These are phyloP conservation scores for Septoria linicola DNA, from an alignment of 2,329 filamentous ascomycete genomes.

Conservation along the genomic window DNA sequence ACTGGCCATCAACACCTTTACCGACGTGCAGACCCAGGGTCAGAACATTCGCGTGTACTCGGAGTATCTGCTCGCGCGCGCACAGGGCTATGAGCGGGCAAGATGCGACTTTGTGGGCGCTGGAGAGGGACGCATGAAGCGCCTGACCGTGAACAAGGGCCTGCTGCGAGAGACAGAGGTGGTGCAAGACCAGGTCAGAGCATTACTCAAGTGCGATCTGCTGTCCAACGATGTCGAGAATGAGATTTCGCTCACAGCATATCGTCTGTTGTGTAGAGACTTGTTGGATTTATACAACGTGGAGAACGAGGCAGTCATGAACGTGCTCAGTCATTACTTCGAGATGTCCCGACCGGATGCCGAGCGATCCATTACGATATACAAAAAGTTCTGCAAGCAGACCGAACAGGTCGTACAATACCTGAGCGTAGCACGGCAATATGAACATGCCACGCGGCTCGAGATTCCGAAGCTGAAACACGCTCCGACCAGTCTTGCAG, in stretches of 20 bases:
- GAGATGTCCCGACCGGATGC: conserved; percentile 96
- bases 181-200: conserved; percentile 83
- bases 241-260: conserved; percentile 93
- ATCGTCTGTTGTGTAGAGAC: conserved; percentile 86
- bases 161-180: conserved; percentile 86
- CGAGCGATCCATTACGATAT: conserved; percentile 85
- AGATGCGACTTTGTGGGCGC: conserved; percentile 86
- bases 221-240: conserved; percentile 88
- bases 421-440: conserved; percentile 79
- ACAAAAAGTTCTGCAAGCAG: conserved; percentile 86
- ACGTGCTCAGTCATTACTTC: conserved; percentile 94
- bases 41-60: conserved; percentile 91
- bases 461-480: conserved; percentile 98
- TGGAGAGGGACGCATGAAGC: conserved; percentile 79
- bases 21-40: conserved; percentile 92
- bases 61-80: conserved; percentile 79
- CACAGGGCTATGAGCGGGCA: conserved; percentile 77
- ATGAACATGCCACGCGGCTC: conserved; percentile 86
- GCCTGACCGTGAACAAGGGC: conserved; percentile 85
- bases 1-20: conserved; percentile 85
- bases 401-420: conserved; percentile 93
- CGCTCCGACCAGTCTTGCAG: conserved; percentile 85
- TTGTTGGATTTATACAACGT: conserved; percentile 87
- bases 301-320: conserved; percentile 95
- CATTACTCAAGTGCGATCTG: conserved; percentile 85